Conservation (phyloP, 1,139 yeast genomes). For the Protomyces macrosporus region DNA sequence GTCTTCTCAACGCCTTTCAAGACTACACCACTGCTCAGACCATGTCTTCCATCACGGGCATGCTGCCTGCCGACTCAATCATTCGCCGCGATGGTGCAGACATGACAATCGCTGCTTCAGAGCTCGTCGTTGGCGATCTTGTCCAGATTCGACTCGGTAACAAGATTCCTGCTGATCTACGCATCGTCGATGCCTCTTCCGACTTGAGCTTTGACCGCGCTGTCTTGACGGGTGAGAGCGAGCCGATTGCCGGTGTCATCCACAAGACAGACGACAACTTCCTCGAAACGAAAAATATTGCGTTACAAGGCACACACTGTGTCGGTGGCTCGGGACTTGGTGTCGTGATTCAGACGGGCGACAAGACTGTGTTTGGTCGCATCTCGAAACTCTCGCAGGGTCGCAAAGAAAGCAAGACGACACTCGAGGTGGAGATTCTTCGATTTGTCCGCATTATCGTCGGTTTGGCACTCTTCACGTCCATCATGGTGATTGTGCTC, state of each 20-base stretch:
- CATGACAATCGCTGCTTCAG: constrained; percentile 58
- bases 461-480: constrained; percentile 42
- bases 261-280: constrained; percentile 41
- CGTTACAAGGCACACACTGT: constrained; percentile 50
- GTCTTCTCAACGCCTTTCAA: constrained; percentile 48
- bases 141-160: constrained; percentile 73
- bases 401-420: constrained; percentile 44
- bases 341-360: constrained; percentile 47
- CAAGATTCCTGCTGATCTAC: constrained; percentile 86
- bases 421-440: constrained; percentile 47
- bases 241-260: constrained; percentile 39
- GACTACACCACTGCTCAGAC: constrained; percentile 50
- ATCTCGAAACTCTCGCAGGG: constrained; percentile 45
- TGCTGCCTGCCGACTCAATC: constrained; percentile 51
- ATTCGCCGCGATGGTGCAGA: constrained; percentile 63
- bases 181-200: constrained; percentile 81
- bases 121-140: constrained; percentile 76
- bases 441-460: constrained; percentile 46
- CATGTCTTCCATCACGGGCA: constrained; percentile 47
- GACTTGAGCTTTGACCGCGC: constrained; percentile 59
- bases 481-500: constrained; percentile 44
- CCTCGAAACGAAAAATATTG: constrained; percentile 46
- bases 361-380: constrained; percentile 48
- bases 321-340: constrained; percentile 49
- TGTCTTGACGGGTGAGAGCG: constrained; percentile 52